These are phyloP conservation scores for Backusella mclennaniae DNA, from an alignment of 192 early-diverging fungal genomes.

Conservation along the genomic window DNA sequence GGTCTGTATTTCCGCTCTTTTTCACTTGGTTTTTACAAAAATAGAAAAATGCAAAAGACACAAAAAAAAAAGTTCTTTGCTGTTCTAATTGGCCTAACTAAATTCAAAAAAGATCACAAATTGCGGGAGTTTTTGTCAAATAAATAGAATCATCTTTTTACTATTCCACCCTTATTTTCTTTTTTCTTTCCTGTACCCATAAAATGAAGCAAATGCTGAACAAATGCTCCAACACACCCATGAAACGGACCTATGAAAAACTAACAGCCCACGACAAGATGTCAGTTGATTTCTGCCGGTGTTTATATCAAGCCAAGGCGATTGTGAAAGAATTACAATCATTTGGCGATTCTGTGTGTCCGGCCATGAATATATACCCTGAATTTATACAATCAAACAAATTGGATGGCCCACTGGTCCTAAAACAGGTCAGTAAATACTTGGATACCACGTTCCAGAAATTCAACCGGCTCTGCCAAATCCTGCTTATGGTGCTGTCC, in stretches of 20 bases:
- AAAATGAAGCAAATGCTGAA: background rate
- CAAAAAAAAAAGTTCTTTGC: too few relatives aligned
- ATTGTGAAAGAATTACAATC: constrained; percentile 26
- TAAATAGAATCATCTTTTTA: background rate
- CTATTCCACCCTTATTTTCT: background rate
- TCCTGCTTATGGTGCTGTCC: constrained; percentile 19
- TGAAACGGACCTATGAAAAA: background rate
- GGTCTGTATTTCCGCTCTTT: too few relatives aligned
- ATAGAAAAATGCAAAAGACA: too few relatives aligned
- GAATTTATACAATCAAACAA: background rate
- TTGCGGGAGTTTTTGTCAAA: too few relatives aligned
- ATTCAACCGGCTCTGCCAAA: constrained; percentile 27
- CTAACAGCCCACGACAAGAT: background rate
- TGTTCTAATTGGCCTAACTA: too few relatives aligned
- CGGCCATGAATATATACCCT: background rate
- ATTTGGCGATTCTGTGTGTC: constrained; percentile 25
- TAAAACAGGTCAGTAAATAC: constrained; percentile 17
- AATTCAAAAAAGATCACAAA: too few relatives aligned
- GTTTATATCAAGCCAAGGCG: constrained; percentile 29
- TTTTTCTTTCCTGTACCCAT: background rate
- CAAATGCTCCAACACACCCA: background rate
- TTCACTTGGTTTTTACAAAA: too few relatives aligned
- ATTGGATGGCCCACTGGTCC: background rate
- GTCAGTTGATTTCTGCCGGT: constrained; percentile 26
- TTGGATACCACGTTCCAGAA: constrained; percentile 24